Evolutionary conservation across 2,329 filamentous ascomycete species (phyloP).

Genomic region (Aspergillus chevalieri): DNA sequence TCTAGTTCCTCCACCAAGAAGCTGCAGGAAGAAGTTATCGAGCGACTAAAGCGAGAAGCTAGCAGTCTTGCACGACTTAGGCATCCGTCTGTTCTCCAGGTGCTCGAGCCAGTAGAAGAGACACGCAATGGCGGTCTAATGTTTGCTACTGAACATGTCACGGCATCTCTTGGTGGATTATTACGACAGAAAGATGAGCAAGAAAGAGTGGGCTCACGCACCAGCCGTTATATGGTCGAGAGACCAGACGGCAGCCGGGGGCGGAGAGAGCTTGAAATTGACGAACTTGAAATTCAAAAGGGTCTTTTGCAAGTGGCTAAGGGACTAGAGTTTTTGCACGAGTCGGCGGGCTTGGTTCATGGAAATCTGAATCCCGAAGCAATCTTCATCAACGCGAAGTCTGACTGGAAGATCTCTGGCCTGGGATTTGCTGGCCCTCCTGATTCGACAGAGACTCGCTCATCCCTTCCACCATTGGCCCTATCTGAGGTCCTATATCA

Average conservation of each 20-base stretch:
- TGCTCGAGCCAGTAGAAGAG: constrained; percentile 92
- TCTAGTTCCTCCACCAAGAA: constrained; percentile 68
- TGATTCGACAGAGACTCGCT: constrained; percentile 66
- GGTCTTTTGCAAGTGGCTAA: constrained; percentile 88
- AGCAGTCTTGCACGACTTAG: constrained; percentile 79
- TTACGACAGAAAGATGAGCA: constrained; percentile 85
- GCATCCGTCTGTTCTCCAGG: constrained; percentile 85
- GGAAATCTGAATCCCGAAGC: constrained; percentile 91
- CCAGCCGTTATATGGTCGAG: constrained; percentile 75
- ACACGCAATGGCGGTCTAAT: constrained; percentile 85
- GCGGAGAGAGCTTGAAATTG: constrained; percentile 80
- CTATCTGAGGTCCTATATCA: constrained; percentile 78
- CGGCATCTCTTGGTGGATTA: constrained; percentile 75
- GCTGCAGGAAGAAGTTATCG: constrained; percentile 80
- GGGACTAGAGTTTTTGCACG: constrained; percentile 88
- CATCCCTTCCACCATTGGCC: constrained; percentile 71
- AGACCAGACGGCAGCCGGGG: constrained; percentile 67
- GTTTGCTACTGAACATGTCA: constrained; percentile 90
- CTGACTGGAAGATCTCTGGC: constrained; percentile 98
- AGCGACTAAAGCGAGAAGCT: constrained; percentile 85
- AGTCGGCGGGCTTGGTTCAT: constrained; percentile 89
- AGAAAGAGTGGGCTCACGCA: constrained; percentile 66
- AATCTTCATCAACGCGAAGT: constrained; percentile 91
- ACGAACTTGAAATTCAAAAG: constrained; percentile 97
- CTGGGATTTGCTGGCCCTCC: constrained; percentile 80